phyloP scores from a whole-genome alignment of 2,329 filamentous ascomycete species.

The Calonectria naviculata region DNA sequence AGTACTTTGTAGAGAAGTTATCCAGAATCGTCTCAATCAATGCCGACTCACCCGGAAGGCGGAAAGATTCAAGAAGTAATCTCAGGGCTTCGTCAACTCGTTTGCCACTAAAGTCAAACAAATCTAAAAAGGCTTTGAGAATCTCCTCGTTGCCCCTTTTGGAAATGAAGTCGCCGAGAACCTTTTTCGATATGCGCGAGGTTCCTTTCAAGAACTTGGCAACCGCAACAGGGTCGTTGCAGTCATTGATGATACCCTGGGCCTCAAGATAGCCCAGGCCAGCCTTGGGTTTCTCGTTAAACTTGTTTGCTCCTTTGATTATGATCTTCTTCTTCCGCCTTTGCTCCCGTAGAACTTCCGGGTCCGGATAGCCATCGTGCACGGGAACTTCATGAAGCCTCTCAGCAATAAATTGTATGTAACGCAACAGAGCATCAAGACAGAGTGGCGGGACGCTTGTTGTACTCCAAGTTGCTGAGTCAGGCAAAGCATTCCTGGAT shows the following conservation, averaged over 20 bases:
- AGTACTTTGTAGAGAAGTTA: slow-evolving; percentile 88
- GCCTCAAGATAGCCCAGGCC: slow-evolving; percentile 88
- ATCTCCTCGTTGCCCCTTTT: slow-evolving; percentile 91
- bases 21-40: slow-evolving; percentile 94
- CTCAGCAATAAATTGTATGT: slow-evolving; percentile 91
- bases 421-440: slow-evolving; percentile 89
- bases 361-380: slow-evolving; percentile 74
- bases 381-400: slow-evolving; percentile 78
- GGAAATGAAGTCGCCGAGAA: slow-evolving; percentile 91
- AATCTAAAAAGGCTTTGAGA: slow-evolving; percentile 82
- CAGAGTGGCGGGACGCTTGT: slow-evolving; percentile 97
- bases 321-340: slow-evolving; percentile 87
- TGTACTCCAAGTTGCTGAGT: slow-evolving; percentile 98
- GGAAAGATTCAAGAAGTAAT: slow-evolving; percentile 89
- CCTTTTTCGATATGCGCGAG: slow-evolving; percentile 87
- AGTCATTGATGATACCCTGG: slow-evolving; percentile 85
- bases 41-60: slow-evolving; percentile 90
- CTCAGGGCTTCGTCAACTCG: slow-evolving; percentile 91
- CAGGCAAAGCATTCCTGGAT: slow-evolving; percentile 93
- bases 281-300: slow-evolving; percentile 93
- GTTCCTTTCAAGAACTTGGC: slow-evolving; percentile 92
- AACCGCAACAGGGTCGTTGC: slow-evolving; percentile 79
- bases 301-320: slow-evolving; percentile 87
- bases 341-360: slow-evolving; percentile 73
- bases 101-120: slow-evolving; percentile 90